These are phyloP conservation scores for Penicillium antarcticum DNA, from an alignment of 495 filamentous ascomycete genomes.

Conservation along the genomic window DNA sequence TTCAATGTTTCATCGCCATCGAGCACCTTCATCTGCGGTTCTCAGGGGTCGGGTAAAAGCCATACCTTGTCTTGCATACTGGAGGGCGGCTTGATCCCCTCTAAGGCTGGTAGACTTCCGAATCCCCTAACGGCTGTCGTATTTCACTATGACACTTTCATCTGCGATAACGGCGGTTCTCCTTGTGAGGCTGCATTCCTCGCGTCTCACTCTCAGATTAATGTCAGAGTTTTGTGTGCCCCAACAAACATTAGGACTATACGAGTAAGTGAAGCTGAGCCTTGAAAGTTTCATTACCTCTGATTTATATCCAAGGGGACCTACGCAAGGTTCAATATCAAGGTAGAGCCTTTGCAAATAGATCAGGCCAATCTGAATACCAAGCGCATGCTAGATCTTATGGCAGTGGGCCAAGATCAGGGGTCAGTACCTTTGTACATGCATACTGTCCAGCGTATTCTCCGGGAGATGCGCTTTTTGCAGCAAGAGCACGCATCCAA, in stretches of 20 bases:
- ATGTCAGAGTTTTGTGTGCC: constrained; percentile 61
- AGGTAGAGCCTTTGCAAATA: constrained; percentile 53
- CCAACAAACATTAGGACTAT: constrained; percentile 56
- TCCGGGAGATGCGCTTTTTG: constrained; percentile 55
- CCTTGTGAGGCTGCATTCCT: constrained; percentile 70
- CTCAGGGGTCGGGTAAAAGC: constrained; percentile 74
- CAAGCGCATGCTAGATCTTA: constrained; percentile 62
- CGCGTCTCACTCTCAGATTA: constrained; percentile 48
- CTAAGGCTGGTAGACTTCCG: constrained; percentile 36
- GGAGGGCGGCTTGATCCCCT: constrained; percentile 55
- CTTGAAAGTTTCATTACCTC: too few species aligned
- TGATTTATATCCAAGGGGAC: constrained; percentile 9
- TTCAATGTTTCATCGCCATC: constrained; percentile 67
- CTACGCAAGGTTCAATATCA: constrained; percentile 36
- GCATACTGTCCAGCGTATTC: constrained; percentile 50
- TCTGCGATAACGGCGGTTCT: constrained; percentile 45
- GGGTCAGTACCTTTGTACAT: constrained; percentile 59
- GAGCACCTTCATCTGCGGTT: constrained; percentile 72
- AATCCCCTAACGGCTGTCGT: constrained; percentile 60
- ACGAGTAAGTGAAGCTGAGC: too few species aligned
- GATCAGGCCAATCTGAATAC: constrained; percentile 58
- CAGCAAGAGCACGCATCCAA: constrained; percentile 33
- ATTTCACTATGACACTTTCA: constrained; percentile 67
- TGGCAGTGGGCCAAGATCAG: constrained; percentile 54
- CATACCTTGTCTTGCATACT: constrained; percentile 70